Evolutionary conservation across 257 asterid genomes (phyloP), one percentile per base, ranked within the genome.

Genomic region (Plantago ovata): DNA sequence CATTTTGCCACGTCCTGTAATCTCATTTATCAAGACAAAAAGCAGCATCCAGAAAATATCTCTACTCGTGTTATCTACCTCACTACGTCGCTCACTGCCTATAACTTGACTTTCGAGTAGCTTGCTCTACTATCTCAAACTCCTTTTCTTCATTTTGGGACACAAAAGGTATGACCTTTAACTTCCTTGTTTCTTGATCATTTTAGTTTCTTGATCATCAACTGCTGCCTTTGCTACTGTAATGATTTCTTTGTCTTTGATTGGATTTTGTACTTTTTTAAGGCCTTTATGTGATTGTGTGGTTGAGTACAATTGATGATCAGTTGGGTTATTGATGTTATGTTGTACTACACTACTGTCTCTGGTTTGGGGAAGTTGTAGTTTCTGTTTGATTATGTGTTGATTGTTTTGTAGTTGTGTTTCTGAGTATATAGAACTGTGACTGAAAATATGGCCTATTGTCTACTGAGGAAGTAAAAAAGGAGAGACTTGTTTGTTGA

Each of bases 21-120:
- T 23, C 38, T 32, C 54, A 49, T 16, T 16, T 20, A 20, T 10
- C 55, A 19, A 49, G 55, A 49, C 55, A 49, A 49, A 49, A 49
- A 9, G 24, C 21, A 21, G 55, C 36, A 49, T 49, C 55, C 33
- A 49, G 55, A 49, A 49, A 49, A 49, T 49, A 49, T n/a, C n/a
- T n/a, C n/a, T n/a, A n/a, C n/a, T n/a, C n/a, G n/a, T n/a, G n/a
- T n/a, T n/a, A n/a, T 49, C 55, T 15, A 19, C 55, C 24, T 49
- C 24, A 4, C 10, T 49, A 19, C 21, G 4, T 48, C 18, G 20
- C 3, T 3, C 9, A 48, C 32, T 20, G 55, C 56, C 56, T 50
- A 50, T 50, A 50, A 50, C 38, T 50, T 50, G 38, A 36, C 23
- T 36, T 50, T 49, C 19, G 36, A 10, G 13, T 50, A 8, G 13